These are phyloP conservation scores for Lasiodiplodia gonubiensis DNA, from an alignment of 2,329 filamentous ascomycete genomes.

Conservation along the genomic window DNA sequence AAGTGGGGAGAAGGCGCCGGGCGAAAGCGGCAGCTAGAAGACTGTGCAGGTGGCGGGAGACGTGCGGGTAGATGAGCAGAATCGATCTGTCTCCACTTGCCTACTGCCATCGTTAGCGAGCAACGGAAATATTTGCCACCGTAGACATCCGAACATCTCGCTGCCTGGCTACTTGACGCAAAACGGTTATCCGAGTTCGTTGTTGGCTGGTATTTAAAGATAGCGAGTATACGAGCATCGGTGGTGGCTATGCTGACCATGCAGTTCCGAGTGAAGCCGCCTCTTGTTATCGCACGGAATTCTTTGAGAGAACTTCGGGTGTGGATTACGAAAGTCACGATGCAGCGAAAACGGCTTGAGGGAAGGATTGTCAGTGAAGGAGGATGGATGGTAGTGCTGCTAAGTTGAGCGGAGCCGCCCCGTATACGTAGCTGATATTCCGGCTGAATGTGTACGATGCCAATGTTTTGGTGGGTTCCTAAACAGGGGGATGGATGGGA, in stretches of 20 bases:
- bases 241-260: conserved; percentile 3
- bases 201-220: background rate
- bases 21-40: background rate
- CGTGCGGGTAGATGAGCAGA: background rate
- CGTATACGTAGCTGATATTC: background rate
- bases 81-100: background rate
- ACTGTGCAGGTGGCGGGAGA: background rate
- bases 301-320: background rate
- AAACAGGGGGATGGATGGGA: background rate
- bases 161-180: background rate
- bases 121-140: background rate
- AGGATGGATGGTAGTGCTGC: background rate
- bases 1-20: background rate
- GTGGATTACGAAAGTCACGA: background rate
- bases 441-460: background rate
- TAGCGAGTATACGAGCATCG: background rate
- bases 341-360: background rate
- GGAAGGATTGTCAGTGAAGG: background rate
- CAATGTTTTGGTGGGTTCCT: background rate
- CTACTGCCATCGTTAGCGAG: background rate
- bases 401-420: background rate
- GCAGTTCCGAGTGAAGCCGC: background rate
- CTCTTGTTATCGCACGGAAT: background rate
- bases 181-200: background rate
- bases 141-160: background rate